phyloP scores from a whole-genome alignment of 179 eudicot species.

The Carnegiea gigantea region DNA sequence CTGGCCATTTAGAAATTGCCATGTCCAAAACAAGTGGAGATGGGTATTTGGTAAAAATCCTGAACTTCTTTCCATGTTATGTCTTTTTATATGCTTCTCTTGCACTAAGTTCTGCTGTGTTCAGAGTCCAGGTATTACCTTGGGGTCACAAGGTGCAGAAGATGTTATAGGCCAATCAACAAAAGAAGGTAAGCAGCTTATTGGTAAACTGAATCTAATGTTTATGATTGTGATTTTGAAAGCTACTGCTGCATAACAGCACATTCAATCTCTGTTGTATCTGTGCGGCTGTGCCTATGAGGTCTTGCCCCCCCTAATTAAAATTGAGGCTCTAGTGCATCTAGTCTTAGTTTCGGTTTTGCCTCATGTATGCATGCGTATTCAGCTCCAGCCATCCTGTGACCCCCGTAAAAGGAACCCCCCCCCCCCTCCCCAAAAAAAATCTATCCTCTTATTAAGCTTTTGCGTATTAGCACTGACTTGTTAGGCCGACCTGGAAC shows the following conservation, averaged over 20 bases:
- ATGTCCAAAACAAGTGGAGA: slow-evolving; percentile 15
- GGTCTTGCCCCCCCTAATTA: neutral
- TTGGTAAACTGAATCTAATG: neutral
- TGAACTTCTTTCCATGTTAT: neutral
- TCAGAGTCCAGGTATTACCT: slow-evolving; percentile 38
- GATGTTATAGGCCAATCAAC: slow-evolving; percentile 32
- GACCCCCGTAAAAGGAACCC: neutral
- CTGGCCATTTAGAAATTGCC: slow-evolving; percentile 17
- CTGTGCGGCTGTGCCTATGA: slow-evolving; percentile 7
- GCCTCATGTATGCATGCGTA: neutral
- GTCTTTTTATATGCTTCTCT: neutral
- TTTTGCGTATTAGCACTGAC: slow-evolving; percentile 14
- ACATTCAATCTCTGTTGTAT: neutral
- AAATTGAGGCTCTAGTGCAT: neutral
- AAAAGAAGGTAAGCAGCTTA: slow-evolving; percentile 19
- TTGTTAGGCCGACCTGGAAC: slow-evolving; percentile 12
- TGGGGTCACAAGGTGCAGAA: slow-evolving; percentile 33
- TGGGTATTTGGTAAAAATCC: slow-evolving; percentile 32
- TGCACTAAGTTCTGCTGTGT: slow-evolving; percentile 1
- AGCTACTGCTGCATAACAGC: neutral
- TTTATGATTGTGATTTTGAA: neutral
- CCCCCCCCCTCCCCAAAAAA: neutral
- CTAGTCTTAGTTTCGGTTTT: neutral
- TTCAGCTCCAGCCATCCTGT: neutral
- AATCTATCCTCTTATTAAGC: slow-evolving; percentile 8